A percentile compares a stretch with the other conserved stretches of the same genome.
Evolutionary conservation across 345 rosid genomes (phyloP).

Genomic region (Citrus glauca): DNA sequence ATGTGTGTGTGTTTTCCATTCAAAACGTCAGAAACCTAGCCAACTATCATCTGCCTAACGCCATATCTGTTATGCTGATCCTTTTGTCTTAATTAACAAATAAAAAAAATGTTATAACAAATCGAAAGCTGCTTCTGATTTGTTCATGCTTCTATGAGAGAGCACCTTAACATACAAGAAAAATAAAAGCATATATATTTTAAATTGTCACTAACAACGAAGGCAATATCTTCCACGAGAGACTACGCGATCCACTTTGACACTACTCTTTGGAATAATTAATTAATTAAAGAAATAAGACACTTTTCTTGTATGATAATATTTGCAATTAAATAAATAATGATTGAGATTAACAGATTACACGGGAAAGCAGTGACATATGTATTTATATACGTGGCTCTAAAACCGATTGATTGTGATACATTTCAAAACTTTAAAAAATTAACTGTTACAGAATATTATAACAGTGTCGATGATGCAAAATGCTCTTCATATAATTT

Average conservation of each 20-base stretch:
- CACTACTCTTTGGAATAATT: neutral
- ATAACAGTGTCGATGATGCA: neutral
- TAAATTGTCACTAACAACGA: neutral
- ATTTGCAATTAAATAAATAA: slow-evolving; percentile 14
- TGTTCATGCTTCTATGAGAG: neutral
- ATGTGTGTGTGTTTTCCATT: too few species aligned
- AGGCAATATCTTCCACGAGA: neutral
- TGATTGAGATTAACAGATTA: slow-evolving; percentile 11
- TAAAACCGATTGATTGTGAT: slow-evolving; percentile 18
- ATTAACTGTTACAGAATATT: neutral
- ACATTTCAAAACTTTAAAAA: neutral
- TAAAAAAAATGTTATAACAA: neutral
- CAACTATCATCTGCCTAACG: too few species aligned
- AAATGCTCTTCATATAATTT: neutral
- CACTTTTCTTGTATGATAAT: slow-evolving; percentile 18
- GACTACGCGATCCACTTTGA: slow-evolving; percentile 8
- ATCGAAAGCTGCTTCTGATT: neutral
- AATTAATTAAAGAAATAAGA: neutral
- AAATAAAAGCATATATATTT: neutral
- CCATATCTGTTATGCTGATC: too few species aligned
- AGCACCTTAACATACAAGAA: slow-evolving; percentile 8
- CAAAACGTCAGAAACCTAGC: too few species aligned
- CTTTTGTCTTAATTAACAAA: too few species aligned
- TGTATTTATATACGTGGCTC: neutral
- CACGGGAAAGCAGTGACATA: neutral